Evolutionary conservation across 495 filamentous ascomycete species (phyloP).

Genomic region (Tuber aestivum): DNA sequence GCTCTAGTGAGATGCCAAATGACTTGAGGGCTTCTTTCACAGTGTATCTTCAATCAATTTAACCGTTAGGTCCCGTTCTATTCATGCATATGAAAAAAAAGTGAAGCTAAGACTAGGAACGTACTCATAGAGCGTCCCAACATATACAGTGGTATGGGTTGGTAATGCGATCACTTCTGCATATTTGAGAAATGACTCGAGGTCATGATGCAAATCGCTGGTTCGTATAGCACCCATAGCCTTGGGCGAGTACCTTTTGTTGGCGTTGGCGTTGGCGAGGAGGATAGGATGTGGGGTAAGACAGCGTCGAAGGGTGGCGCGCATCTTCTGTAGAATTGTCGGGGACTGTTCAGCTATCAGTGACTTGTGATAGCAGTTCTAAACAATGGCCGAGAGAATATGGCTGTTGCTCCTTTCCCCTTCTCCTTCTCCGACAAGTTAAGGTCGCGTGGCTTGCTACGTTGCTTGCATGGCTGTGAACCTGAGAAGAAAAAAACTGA

Average conservation of each 20-base stretch:
- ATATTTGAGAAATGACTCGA: conserved; percentile 67
- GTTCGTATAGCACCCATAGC: background rate
- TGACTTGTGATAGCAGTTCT: background rate
- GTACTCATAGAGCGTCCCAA: conserved; percentile 59
- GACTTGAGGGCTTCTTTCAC: conserved; percentile 56
- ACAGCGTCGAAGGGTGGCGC: background rate
- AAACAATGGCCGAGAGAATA: background rate
- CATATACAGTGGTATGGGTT: conserved; percentile 51
- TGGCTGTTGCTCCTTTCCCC: background rate
- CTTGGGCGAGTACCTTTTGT: background rate
- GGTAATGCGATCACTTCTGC: conserved; percentile 54
- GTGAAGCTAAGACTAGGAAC: conserved; percentile 9
- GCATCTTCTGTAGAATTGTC: background rate
- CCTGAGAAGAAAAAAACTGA: background rate
- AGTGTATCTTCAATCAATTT: conserved; percentile 63
- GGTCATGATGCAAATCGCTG: conserved; percentile 57
- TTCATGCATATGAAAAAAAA: background rate
- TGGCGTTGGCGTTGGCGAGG: background rate
- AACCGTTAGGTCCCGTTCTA: background rate
- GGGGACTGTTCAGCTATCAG: background rate
- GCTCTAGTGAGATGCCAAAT: conserved; percentile 61
- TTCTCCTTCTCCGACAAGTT: background rate
- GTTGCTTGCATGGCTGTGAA: background rate
- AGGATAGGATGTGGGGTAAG: background rate
- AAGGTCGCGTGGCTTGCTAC: background rate